Conservation (phyloP, 257 asterid genomes). For the Schizonepeta tenuifolia region DNA sequence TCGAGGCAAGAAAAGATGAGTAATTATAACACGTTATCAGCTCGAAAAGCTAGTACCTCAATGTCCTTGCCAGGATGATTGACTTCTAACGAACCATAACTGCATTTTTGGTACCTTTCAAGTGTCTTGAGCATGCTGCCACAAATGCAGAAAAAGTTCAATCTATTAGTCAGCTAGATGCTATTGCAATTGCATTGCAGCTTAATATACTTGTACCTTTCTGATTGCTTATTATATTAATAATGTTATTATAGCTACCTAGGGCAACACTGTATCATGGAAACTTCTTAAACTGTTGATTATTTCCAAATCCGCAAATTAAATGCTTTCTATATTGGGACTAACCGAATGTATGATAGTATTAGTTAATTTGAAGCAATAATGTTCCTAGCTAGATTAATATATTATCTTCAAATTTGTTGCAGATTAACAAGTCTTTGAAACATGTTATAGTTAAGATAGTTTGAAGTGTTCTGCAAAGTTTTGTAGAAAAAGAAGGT, state of each 20-base stretch:
- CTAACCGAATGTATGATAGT: not conserved
- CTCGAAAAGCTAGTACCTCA: slow-evolving; percentile 45
- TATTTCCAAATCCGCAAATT: not conserved
- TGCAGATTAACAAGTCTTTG: not conserved
- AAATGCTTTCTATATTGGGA: not conserved
- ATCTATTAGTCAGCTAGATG: not conserved
- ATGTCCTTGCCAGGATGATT: slow-evolving; percentile 61
- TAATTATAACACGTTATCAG: not conserved
- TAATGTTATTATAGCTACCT: not conserved
- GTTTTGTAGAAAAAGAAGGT: not conserved
- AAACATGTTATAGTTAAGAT: not conserved
- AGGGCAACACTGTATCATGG: not conserved
- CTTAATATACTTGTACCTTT: slow-evolving; percentile 13
- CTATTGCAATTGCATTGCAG: not conserved
- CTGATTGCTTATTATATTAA: not conserved
- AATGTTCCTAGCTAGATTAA: not conserved
- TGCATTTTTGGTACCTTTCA: slow-evolving; percentile 92
- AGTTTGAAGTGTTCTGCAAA: not conserved
- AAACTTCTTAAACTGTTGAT: slow-evolving; percentile 1
- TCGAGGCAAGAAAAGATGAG: too few relatives aligned
- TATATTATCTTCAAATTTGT: not conserved
- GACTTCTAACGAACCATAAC: slow-evolving; percentile 80
- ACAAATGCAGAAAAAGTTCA: slow-evolving; percentile 16
- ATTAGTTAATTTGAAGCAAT: not conserved
- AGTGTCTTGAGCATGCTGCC: slow-evolving; percentile 89